Percentiles rank a stretch among this genome's conserved stretches.
Conservation (phyloP, 2,329 filamentous ascomycete species). For the Thelonectria discophora region DNA sequence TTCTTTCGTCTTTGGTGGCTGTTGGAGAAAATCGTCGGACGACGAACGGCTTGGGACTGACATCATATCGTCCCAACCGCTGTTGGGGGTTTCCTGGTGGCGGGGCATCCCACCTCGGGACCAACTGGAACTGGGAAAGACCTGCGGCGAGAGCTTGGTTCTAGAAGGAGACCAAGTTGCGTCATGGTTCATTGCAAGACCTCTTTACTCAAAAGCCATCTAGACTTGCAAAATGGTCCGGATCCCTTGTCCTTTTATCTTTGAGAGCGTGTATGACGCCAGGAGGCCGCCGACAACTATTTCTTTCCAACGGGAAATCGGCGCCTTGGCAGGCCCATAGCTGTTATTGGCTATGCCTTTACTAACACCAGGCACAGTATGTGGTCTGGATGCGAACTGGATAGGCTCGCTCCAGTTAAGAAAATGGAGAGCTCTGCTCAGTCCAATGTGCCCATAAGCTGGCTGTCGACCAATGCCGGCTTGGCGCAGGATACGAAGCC, state of each 20-base stretch:
- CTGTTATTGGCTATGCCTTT: constrained; percentile 24
- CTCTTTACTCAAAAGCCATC: too few relatives aligned
- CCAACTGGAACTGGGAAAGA: constrained; percentile 26
- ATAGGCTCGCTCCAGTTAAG: constrained; percentile 6
- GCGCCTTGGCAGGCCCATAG: constrained; percentile 34
- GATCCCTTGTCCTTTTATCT: constrained; percentile 18
- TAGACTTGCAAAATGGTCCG: too few relatives aligned
- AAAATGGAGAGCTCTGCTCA: neutral
- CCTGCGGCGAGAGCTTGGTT: constrained; percentile 23
- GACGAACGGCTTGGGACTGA: constrained; percentile 31
- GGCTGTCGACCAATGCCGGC: constrained; percentile 8
- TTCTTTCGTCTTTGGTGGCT: constrained; percentile 46
- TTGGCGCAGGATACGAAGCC: constrained; percentile 20
- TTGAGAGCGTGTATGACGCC: constrained; percentile 22
- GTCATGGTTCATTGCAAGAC: constrained; percentile 29
- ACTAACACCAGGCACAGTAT: neutral
- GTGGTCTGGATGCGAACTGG: neutral
- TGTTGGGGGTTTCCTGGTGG: constrained; percentile 26
- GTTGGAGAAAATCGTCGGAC: constrained; percentile 25
- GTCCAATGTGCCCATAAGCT: neutral
- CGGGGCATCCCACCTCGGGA: constrained; percentile 26
- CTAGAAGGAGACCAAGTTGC: constrained; percentile 36
- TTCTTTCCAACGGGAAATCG: constrained; percentile 29
- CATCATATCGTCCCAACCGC: constrained; percentile 21
- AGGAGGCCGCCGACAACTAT: constrained; percentile 15